phyloP scores from a whole-genome alignment of 768 basidiomycete genomes.

The Podaxis pistillaris region DNA sequence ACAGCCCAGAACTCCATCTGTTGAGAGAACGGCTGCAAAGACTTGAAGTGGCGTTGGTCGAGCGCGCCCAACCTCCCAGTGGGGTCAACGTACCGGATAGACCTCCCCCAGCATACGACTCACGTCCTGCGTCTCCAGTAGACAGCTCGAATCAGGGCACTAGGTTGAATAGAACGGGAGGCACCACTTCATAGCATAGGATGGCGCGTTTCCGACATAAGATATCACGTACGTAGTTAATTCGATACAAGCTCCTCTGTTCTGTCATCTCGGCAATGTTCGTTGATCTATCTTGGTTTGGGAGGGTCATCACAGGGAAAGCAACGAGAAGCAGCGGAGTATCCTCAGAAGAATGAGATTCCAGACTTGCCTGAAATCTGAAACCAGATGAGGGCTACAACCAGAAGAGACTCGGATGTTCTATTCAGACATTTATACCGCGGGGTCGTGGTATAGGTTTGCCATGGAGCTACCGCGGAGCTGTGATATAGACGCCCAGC shows the following conservation, averaged over 20 bases:
- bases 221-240: neutral
- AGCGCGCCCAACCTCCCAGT: neutral
- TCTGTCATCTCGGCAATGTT: no score
- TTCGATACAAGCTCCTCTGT: neutral
- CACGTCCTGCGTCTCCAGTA: neutral
- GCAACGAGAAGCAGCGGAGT: no score
- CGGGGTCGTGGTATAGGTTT: no score
- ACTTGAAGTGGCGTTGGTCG: conserved; percentile 3
- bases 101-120: conserved; percentile 5
- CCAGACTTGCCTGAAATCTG: no score
- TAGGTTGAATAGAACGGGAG: neutral
- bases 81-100: neutral
- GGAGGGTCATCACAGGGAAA: no score
- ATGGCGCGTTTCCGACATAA: neutral
- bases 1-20: neutral
- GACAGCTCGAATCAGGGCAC: neutral
- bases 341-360: no score
- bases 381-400: no score
- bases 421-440: no score
- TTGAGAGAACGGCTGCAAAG: neutral
- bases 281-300: no score
- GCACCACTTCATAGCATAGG: neutral
- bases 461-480: no score
- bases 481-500: no score
- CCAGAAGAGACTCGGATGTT: no score